Evolutionary conservation across 108 stramenopile genomes (phyloP).

Genomic region (Hondaea fermentalgiana): DNA sequence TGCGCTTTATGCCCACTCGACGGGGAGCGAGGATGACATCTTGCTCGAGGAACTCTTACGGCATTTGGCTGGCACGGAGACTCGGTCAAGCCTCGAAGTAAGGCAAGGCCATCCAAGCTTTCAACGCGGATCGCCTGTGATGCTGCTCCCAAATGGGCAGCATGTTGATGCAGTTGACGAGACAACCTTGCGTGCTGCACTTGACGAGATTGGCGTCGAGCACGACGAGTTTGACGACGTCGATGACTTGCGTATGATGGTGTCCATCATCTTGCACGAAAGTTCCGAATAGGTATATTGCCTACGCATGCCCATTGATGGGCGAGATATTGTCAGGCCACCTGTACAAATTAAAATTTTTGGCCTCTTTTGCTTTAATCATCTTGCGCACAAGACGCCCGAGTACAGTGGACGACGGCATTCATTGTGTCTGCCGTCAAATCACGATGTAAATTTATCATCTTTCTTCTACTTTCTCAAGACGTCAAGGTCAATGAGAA

Average conservation of each 20-base stretch:
- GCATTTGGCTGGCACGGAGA: not conserved
- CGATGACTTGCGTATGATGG: not conserved
- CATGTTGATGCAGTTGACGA: not conserved
- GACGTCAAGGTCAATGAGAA: no score
- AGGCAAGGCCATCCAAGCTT: not conserved
- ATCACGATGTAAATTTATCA: no score
- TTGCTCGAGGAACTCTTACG: not conserved
- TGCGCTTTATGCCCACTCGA: not conserved
- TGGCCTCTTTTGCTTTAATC: no score
- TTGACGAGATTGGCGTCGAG: not conserved
- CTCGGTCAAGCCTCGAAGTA: not conserved
- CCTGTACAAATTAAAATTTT: no score
- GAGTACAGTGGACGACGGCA: no score
- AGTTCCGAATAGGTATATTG: not conserved
- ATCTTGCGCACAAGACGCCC: no score
- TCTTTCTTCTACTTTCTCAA: no score
- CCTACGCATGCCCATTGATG: no score
- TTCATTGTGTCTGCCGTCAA: no score
- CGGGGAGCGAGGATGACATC: not conserved
- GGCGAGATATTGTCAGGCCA: no score
- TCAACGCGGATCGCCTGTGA: not conserved
- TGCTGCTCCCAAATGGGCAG: not conserved
- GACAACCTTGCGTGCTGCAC: not conserved
- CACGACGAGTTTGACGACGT: not conserved
- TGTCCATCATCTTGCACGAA: not conserved